Base-by-base conservation (phyloP, 2,329 filamentous ascomycete genomes). In the Fusarium papillatum region DNA sequence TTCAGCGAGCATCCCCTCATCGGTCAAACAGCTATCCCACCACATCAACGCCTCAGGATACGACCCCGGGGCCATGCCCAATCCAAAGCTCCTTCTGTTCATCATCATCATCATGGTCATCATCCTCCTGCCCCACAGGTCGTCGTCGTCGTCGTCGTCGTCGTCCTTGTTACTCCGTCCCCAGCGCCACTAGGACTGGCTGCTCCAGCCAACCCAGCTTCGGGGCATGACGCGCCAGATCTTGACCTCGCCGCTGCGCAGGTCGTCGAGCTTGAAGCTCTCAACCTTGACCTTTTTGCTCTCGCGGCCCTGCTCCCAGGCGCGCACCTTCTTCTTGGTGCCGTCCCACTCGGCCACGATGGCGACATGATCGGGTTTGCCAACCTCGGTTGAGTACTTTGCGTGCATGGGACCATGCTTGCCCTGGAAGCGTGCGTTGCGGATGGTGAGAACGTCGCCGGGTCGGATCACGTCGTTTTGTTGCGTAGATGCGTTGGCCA, bases 311-410 rank as follows among this genome's bases (percentile, higher is more conserved):
- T 99, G 97, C 84, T 98, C 97, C 95, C 95, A 98, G 2, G 93
- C 96, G 34, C 96, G 88, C 31, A 99, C 93, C 89, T 98, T 98
- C 90, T 98, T 98, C 90, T 98, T 98, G 48, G 95, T 98, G 5
- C 97, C 97, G 83, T 99, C 97, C 97, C 97, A 99, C 83, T 99
- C 97, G 13, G 95, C 91, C 6, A 99, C 96, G 4, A 99, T 87
- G 3, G 91, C 97, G 0, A 98, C 96, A 80, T 99, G 97, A 75
- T 96, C 95, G 6, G 91, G 91, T 82, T 95, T 97, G 76, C 95
- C 96, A 1, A 98, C 95, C 78, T 99, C 97, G 64, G 92, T 87
- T 61, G 89, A 93, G 84, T 99, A 99, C 84, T 98, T 98, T 76
- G 95, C 94, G 82, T 98, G 96, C 94, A 99, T 96, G 7, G 95